phyloP scores from a whole-genome alignment of 805 yeast species.

The Geotrichum ghanense region DNA sequence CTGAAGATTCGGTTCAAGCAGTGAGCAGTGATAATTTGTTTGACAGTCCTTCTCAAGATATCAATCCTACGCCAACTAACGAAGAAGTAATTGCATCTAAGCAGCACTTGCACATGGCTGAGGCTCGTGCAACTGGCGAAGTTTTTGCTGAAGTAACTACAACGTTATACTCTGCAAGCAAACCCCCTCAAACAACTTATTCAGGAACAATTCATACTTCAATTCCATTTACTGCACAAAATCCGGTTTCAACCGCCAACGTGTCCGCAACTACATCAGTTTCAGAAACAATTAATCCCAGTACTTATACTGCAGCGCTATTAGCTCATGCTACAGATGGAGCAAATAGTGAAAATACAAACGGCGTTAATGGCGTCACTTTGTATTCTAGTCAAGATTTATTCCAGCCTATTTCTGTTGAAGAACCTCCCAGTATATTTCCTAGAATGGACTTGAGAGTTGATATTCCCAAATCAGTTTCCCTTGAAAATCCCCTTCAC shows the following conservation, averaged over 20 bases:
- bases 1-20: too few relatives aligned
- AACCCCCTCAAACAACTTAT: background rate
- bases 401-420: constrained; percentile 37
- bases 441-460: constrained; percentile 35
- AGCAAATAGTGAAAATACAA: background rate
- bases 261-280: constrained; percentile 7
- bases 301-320: constrained; percentile 9
- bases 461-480: constrained; percentile 27
- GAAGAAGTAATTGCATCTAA: too few relatives aligned
- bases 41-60: too few relatives aligned
- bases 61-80: too few relatives aligned
- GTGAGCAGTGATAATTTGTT: too few relatives aligned
- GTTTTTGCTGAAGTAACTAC: background rate
- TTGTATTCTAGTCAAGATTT: constrained; percentile 29
- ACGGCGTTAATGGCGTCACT: constrained; percentile 6
- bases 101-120: too few relatives aligned
- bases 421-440: constrained; percentile 37
- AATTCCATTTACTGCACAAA: constrained; percentile 6
- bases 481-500: constrained; percentile 31
- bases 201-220: constrained; percentile 10
- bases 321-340: constrained; percentile 10
- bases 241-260: constrained; percentile 8
- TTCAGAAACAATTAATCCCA: constrained; percentile 5
- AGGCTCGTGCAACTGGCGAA: too few relatives aligned
- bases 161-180: background rate